These are phyloP conservation scores for Auriscalpium vulgare DNA, from an alignment of 768 basidiomycete species.

Conservation along the genomic window DNA sequence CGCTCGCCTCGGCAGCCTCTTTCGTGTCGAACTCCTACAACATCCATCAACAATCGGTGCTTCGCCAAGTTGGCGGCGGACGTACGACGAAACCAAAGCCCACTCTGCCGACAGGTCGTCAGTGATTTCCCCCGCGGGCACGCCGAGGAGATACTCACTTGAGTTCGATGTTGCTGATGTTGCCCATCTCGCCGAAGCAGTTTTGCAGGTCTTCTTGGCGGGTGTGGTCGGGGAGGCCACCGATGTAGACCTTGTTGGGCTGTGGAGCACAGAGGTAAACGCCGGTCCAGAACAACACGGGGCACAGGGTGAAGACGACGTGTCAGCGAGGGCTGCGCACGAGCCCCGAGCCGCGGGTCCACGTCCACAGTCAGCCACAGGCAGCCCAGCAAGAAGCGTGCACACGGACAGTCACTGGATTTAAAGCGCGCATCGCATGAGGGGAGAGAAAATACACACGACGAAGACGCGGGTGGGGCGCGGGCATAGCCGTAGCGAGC, in stretches of 20 bases:
- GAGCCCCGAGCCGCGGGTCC: conserved; percentile 28
- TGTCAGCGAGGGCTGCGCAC: conserved; percentile 41
- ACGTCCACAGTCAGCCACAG: conserved; percentile 2
- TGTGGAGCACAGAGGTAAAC: conserved; percentile 63
- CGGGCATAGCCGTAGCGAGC: too few species aligned
- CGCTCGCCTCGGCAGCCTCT: conserved; percentile 80
- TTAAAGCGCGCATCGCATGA: too few species aligned
- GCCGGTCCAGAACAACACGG: conserved; percentile 34
- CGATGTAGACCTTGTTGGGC: conserved; percentile 92
- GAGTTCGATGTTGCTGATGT: conserved; percentile 67
- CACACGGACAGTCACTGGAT: too few species aligned
- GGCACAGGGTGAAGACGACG: conserved; percentile 26
- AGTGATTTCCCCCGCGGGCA: background rate
- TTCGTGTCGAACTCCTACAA: conserved; percentile 74
- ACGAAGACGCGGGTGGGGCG: too few species aligned
- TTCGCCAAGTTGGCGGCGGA: conserved; percentile 1
- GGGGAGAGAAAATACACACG: too few species aligned
- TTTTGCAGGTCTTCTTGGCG: conserved; percentile 78
- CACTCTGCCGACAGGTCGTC: conserved; percentile 38
- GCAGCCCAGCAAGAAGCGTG: too few species aligned
- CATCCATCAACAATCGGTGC: too few species aligned
- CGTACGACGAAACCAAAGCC: conserved; percentile 89
- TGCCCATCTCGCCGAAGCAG: conserved; percentile 82
- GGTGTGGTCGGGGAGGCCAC: conserved; percentile 82
- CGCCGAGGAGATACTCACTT: conserved; percentile 46